phyloP scores from a whole-genome alignment of 2,329 filamentous ascomycete species.

The Neonectria magnoliae region DNA sequence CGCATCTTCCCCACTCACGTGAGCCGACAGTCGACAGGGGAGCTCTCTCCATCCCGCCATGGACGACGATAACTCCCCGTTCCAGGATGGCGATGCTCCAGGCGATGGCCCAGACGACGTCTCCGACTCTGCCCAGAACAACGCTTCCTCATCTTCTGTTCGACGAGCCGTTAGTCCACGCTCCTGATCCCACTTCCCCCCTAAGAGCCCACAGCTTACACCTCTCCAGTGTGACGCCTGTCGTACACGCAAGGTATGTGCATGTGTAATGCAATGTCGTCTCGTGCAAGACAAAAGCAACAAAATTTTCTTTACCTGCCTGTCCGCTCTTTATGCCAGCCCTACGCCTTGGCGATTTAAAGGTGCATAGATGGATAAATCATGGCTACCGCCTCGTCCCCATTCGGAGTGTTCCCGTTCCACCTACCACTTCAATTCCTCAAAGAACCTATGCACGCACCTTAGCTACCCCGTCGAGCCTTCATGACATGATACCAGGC shows the following conservation, averaged over 20 bases:
- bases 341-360: neutral
- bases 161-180: conserved; percentile 39
- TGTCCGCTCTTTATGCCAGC: neutral
- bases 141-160: conserved; percentile 32
- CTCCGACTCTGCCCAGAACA: conserved; percentile 35
- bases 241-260: conserved; percentile 47
- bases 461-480: neutral
- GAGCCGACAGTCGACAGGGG: no score
- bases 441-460: neutral
- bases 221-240: conserved; percentile 46
- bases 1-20: no score
- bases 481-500: neutral
- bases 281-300: no score
- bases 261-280: neutral
- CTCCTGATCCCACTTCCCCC: neutral
- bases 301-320: neutral
- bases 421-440: neutral
- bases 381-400: neutral
- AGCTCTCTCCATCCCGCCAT: conserved; percentile 13
- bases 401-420: neutral
- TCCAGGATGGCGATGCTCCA: conserved; percentile 23
- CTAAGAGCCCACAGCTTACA: conserved; percentile 22
- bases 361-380: neutral
- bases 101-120: conserved; percentile 35
- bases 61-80: conserved; percentile 29